Conservation (phyloP, 306 rosid species). For the Clitoria ternatea region DNA sequence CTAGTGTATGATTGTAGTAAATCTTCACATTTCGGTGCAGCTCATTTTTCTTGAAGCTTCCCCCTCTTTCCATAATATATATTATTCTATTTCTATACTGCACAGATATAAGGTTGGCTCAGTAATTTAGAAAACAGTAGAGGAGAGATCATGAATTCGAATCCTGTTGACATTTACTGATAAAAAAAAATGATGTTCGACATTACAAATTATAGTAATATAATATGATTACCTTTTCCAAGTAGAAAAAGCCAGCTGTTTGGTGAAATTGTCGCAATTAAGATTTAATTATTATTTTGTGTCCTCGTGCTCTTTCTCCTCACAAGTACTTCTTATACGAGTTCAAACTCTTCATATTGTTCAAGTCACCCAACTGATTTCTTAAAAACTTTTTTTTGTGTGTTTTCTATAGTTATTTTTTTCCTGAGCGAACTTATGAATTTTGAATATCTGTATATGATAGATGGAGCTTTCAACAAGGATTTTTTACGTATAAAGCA, state of each 20-base stretch:
- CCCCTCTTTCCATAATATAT: constrained; percentile 15
- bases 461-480: too few relatives aligned
- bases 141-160: too few relatives aligned
- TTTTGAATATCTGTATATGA: too few relatives aligned
- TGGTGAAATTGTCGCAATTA: constrained; percentile 21
- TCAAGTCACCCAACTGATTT: neutral
- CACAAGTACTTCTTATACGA: neutral
- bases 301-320: neutral
- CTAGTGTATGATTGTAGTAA: constrained; percentile 29
- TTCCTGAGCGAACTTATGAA: too few relatives aligned
- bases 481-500: too few relatives aligned
- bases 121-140: too few relatives aligned
- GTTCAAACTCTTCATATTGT: neutral
- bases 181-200: too few relatives aligned
- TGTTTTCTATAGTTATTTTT: too few relatives aligned
- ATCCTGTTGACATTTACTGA: too few relatives aligned
- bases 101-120: too few relatives aligned
- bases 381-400: too few relatives aligned
- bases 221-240: constrained; percentile 17
- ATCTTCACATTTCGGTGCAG: constrained; percentile 30
- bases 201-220: too few relatives aligned
- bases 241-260: constrained; percentile 25
- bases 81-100: neutral
- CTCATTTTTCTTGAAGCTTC: constrained; percentile 35
- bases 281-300: neutral